Evolutionary conservation across 345 rosid genomes (phyloP), one percentile per base, ranked within the genome.

Genomic region (Triadica sebifera): DNA sequence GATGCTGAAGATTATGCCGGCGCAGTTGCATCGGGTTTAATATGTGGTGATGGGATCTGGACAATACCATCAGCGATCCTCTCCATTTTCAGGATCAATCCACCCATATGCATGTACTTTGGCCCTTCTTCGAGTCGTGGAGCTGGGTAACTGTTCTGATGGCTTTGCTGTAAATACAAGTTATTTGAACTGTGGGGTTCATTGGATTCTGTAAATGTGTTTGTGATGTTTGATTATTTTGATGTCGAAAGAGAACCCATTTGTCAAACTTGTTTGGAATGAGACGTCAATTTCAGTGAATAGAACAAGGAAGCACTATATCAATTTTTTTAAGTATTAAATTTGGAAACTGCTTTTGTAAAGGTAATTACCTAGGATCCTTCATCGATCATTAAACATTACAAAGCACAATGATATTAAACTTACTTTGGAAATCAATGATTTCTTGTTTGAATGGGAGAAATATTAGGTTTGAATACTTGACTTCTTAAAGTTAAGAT

Each of bases 11-110:
- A 94, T 73, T 92, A 61, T 62, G 80, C 90, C 0, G 97, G 93
- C 16, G 96, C 96, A 4, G 93, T 94, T 72, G 96, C 98, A 17
- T 94, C 97, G 0, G 98, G 98, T 20, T 81, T 90, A 73, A 94
- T 94, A 67, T 92, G 97, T 7, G 98, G 96, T 0, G 98, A 94
- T 0, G 98, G 96, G 16, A 90, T 94, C 43, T 94, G 97, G 98
- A 94, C 94, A 2, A 81, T 94, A 58, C 97, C 98, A 10, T 90
- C 97, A 0, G 97, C 98, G 1, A 57, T 91, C n/a, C 94, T 94
- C 43, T 89, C 98, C 4, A 89, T 94, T 76, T 84, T 94, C 55
- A 91, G 87, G 87, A 82, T 94, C 77, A 85, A 89, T 68, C 98
- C 97, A 0, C 98, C 98, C 38, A 90, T 92, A 55, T 94, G 97